These are phyloP conservation scores for Staphylotrichum longicolle DNA, from an alignment of 495 filamentous ascomycete species.

Conservation along the genomic window DNA sequence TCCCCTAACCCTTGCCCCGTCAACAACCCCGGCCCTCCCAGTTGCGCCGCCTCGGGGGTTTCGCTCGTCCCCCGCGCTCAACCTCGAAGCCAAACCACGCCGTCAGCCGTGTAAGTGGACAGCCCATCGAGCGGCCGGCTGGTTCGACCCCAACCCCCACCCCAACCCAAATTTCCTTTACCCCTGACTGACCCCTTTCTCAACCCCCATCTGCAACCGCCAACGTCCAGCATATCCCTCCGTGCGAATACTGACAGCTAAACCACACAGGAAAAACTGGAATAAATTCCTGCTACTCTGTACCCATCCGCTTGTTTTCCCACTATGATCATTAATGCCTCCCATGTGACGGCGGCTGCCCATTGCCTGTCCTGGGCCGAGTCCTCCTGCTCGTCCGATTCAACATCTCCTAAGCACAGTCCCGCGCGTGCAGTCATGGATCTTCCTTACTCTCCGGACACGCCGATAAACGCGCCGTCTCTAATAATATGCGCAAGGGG, in stretches of 20 bases:
- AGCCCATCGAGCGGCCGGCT: neutral
- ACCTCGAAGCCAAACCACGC: neutral
- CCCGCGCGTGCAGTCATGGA: too few relatives aligned
- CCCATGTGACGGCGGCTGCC: too few relatives aligned
- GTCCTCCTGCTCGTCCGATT: too few relatives aligned
- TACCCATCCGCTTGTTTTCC: too few relatives aligned
- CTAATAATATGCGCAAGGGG: too few relatives aligned
- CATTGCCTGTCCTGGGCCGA: too few relatives aligned
- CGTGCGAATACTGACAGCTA: neutral
- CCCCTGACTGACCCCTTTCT: neutral
- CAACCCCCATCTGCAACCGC: neutral
- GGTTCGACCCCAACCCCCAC: constrained; percentile 7
- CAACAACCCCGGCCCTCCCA: neutral
- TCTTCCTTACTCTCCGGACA: too few relatives aligned
- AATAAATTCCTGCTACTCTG: too few relatives aligned
- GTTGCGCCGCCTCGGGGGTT: constrained; percentile 1
- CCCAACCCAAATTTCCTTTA: neutral
- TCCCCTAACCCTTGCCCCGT: neutral
- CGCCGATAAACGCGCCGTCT: too few relatives aligned
- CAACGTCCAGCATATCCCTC: neutral
- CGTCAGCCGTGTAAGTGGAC: neutral
- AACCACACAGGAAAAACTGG: too few relatives aligned
- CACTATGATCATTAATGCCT: too few relatives aligned
- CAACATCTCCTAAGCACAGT: too few relatives aligned
- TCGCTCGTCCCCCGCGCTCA: neutral